phyloP scores from a whole-genome alignment of 208 protist species.

The Leishmania turanica region DNA sequence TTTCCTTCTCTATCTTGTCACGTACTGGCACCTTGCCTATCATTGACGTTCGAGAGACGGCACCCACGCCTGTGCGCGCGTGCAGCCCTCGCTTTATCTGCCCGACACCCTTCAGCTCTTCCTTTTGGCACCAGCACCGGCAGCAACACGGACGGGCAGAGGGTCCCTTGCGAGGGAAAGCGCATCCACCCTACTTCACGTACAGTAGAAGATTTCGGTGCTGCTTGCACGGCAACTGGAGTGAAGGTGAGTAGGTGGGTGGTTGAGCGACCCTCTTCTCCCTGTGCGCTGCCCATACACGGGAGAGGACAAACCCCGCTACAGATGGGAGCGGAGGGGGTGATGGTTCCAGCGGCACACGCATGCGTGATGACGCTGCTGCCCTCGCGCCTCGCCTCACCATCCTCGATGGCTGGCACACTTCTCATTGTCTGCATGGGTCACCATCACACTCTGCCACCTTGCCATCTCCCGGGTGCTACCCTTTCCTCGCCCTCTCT shows the following conservation, averaged over 20 bases:
- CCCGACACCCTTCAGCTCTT: too few species aligned
- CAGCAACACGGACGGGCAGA: background rate
- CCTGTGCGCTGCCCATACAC: background rate
- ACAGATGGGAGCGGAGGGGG: background rate
- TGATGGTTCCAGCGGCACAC: background rate
- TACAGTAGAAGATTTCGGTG: background rate
- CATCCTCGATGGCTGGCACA: background rate
- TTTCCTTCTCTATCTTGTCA: background rate
- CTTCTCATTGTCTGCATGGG: background rate
- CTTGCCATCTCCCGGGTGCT: background rate
- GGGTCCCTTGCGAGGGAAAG: background rate
- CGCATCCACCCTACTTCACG: background rate
- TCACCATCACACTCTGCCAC: background rate
- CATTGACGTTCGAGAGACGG: background rate
- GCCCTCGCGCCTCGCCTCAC: background rate
- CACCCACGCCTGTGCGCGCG: background rate
- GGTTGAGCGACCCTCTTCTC: background rate
- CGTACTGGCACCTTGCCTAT: background rate
- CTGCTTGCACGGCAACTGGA: background rate
- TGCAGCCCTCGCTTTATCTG: background rate
- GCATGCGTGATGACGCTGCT: background rate
- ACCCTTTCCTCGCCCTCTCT: background rate
- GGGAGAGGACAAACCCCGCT: background rate
- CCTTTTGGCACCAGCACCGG: too few species aligned
- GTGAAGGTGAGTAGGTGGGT: background rate